Percentiles rank a stretch among this genome's conserved stretches.
Conservation (phyloP, 2,329 filamentous ascomycete genomes). For the Bipolaris victoriae region DNA sequence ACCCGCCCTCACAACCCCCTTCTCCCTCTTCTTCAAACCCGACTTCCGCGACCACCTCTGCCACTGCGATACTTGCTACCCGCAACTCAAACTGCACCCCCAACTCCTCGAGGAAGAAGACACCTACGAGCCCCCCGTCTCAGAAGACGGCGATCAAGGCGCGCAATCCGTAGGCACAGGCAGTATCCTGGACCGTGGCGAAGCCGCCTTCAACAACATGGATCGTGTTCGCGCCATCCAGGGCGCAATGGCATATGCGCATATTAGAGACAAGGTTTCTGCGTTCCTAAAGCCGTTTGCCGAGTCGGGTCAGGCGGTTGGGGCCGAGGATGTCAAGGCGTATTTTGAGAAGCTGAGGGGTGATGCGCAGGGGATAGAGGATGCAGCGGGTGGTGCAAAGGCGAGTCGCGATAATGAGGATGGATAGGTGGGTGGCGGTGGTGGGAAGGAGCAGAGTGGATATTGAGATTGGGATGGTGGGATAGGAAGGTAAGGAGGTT, state of each 20-base stretch:
- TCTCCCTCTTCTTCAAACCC: conserved; percentile 83
- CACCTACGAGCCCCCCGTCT: conserved; percentile 88
- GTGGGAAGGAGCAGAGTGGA: conserved; percentile 49
- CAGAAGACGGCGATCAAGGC: conserved; percentile 59
- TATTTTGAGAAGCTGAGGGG: conserved; percentile 95
- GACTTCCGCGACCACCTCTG: conserved; percentile 84
- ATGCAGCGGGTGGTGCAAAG: conserved; percentile 41
- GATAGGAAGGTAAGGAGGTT: neutral
- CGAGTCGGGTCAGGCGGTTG: conserved; percentile 84
- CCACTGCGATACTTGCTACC: conserved; percentile 81
- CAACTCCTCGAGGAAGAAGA: conserved; percentile 95
- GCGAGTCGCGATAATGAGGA: conserved; percentile 30
- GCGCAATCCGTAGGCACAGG: conserved; percentile 71
- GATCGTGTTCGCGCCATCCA: conserved; percentile 92
- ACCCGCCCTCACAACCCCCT: conserved; percentile 59
- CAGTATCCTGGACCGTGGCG: conserved; percentile 86
- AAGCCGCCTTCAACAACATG: conserved; percentile 88
- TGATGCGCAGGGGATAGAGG: conserved; percentile 73
- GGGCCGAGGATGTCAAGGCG: conserved; percentile 92
- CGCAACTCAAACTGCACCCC: conserved; percentile 69
- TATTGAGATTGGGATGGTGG: conserved; percentile 42
- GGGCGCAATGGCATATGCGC: conserved; percentile 97
- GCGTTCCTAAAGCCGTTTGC: conserved; percentile 93
- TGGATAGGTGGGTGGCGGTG: conserved; percentile 33
- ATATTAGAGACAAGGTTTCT: conserved; percentile 94